Percentiles rank a stretch among this genome's conserved stretches.
Conservation (phyloP, 257 asterid species). For the Solanum gracilifrons region DNA sequence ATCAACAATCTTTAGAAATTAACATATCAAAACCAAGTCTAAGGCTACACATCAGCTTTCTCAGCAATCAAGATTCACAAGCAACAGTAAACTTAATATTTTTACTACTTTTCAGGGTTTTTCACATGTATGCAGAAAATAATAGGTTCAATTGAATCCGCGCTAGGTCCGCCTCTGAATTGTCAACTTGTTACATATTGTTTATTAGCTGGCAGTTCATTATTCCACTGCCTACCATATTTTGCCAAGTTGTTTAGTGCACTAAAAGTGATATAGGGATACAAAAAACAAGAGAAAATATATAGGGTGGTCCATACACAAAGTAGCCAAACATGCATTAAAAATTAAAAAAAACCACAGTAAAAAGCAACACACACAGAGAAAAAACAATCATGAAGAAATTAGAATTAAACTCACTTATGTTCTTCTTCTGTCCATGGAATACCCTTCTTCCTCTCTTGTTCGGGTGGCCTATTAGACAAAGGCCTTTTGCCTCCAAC, state of each 20-base stretch:
- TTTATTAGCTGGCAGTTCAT: background rate
- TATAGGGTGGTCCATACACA: background rate
- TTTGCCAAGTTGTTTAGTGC: background rate
- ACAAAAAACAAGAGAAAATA: background rate
- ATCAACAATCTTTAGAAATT: background rate
- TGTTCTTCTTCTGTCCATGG: constrained; percentile 99
- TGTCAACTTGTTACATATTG: background rate
- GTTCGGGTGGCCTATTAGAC: constrained; percentile 51
- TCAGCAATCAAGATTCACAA: background rate
- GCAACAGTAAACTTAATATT: background rate
- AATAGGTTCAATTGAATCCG: background rate
- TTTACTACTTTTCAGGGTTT: background rate
- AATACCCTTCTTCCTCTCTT: constrained; percentile 84
- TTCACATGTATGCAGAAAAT: background rate
- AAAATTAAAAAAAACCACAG: background rate
- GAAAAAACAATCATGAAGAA: background rate
- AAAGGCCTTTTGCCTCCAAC: constrained; percentile 38
- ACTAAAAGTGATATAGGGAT: background rate
- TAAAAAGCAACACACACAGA: background rate
- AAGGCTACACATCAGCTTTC: background rate
- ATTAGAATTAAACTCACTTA: constrained; percentile 36
- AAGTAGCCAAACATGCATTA: background rate
- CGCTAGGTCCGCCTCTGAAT: background rate
- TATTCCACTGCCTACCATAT: background rate
- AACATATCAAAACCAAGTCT: background rate